phyloP scores from a whole-genome alignment of 2,329 filamentous ascomycete genomes.

The Apiospora phragmitis region DNA sequence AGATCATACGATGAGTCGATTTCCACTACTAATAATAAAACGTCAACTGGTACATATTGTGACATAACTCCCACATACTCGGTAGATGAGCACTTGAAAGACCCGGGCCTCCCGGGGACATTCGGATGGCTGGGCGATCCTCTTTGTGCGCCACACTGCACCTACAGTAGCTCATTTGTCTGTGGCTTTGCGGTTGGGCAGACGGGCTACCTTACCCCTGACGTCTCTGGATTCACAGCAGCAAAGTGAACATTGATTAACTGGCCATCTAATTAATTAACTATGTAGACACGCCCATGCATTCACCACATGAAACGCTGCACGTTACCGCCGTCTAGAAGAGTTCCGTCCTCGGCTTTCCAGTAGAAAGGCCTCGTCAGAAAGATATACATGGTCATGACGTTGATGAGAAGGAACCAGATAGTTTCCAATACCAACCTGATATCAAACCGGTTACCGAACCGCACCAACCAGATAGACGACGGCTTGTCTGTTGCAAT shows the following conservation, averaged over 20 bases:
- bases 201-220: neutral
- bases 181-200: neutral
- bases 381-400: conserved; percentile 70
- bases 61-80: neutral
- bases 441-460: conserved; percentile 12
- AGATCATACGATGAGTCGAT: neutral
- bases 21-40: neutral
- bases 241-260: neutral
- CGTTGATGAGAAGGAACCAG: conserved; percentile 70
- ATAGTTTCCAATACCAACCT: conserved; percentile 58
- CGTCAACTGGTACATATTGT: neutral
- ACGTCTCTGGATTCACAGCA: neutral
- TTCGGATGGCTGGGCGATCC: neutral
- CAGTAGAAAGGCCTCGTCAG: conserved; percentile 68
- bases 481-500: neutral
- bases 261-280: neutral
- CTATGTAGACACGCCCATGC: neutral
- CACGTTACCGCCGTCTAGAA: conserved; percentile 55
- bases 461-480: neutral
- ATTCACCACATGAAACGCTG: conserved; percentile 83
- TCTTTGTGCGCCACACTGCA: neutral
- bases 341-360: conserved; percentile 50
- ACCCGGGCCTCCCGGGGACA: neutral
- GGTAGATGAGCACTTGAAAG: neutral
- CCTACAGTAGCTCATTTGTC: too few species aligned